Conservation (phyloP, 441 rosid genomes). For the Brassica balearica region DNA sequence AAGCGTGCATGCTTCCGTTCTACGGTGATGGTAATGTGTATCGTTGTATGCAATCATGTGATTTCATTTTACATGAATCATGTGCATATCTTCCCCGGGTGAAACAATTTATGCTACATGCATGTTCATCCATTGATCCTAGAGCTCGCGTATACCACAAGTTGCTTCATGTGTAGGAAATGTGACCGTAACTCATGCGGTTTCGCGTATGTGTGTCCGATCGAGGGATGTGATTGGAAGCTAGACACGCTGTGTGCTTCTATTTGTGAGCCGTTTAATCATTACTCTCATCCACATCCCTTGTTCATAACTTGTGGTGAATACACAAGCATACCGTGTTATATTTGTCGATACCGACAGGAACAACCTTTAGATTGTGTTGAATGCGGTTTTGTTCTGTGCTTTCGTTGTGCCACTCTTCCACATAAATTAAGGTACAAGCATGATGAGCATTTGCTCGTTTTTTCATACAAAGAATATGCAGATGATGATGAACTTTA, state of each 20-base stretch:
- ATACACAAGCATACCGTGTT: neutral
- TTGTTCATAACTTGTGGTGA: neutral
- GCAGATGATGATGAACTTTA: neutral
- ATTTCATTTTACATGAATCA: slow-evolving; percentile 34
- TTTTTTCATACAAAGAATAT: neutral
- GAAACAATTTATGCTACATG: neutral
- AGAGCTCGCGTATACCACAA: neutral
- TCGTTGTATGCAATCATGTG: slow-evolving; percentile 15
- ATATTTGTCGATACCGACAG: neutral
- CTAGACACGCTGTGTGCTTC: slow-evolving; percentile 28
- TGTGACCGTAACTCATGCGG: slow-evolving; percentile 11
- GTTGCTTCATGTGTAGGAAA: neutral
- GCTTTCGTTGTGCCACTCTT: slow-evolving; percentile 27
- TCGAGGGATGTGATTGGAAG: neutral
- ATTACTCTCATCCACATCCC: slow-evolving; percentile 14
- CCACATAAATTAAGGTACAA: neutral
- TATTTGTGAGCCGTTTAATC: neutral
- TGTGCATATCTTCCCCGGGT: slow-evolving; percentile 30
- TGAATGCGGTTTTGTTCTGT: slow-evolving; percentile 16
- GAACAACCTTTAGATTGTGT: neutral
- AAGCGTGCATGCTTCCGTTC: neutral
- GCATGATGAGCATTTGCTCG: slow-evolving; percentile 20
- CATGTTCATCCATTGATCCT: slow-evolving; percentile 9
- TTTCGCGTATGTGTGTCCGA: slow-evolving; percentile 9
- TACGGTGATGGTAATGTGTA: neutral